Evolutionary conservation across 2,329 filamentous ascomycete genomes (phyloP), one percentile per base, ranked within the genome.

Genomic region (Fusarium duplospermum): DNA sequence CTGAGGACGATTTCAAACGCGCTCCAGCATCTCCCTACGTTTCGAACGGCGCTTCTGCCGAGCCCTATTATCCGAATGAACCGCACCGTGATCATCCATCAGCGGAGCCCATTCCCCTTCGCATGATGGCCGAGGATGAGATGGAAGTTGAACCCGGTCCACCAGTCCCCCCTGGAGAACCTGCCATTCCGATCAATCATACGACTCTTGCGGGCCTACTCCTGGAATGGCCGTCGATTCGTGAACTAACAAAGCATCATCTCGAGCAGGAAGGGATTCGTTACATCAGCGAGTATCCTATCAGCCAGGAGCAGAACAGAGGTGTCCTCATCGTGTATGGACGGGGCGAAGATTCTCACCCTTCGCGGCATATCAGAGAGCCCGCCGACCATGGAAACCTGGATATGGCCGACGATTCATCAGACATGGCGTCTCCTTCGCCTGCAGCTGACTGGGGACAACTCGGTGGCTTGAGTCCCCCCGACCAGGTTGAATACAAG

Each of bases 191-290:
- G 1, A 89, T 92, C 31, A 94, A 97, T 75, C 96, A 98, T 79
- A 97, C 94, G 0, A 98, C 95, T 0, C 90, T 94, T n/a, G 95
- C 95, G 1, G 94, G 96, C 60, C 90, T 95, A 71, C 86, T 98
- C 20, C 85, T 98, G 31, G 87, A 89, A 56, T 95, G 93, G 91
- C 89, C 89, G 0, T 88, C 91, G 0, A 94, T 96, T 64, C 83
- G 87, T 79, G 84, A 87, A 71, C 80, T 98, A 79, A 90, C 94
- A 36, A 86, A 79, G 70, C 83, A 82, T 58, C 85, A 86, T 29
- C 80, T 91, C 64, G 82, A 85, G 24, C 80, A 80, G 3, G 85
- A 88, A 62, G 86, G 86, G 33, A 86, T 91, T 77, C 85, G 86
- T 35, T 87, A 87, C 62, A 87, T 91, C 29, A 89, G 90, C 64